Conservation (phyloP, 352 stramenopile species). For the Phytophthora sansomeana region DNA sequence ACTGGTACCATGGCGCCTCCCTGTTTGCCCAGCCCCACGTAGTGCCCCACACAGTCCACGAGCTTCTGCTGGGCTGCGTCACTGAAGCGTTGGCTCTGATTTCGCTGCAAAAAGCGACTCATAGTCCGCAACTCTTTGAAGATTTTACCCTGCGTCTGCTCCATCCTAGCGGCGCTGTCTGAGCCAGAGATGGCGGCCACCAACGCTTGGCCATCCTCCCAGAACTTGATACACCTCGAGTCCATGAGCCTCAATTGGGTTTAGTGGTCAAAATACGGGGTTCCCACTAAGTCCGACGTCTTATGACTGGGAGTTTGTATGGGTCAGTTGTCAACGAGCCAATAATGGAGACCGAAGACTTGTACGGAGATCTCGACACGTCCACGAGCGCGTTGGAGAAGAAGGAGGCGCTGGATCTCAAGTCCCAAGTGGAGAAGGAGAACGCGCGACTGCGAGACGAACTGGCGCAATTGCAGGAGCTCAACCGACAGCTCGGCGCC, state of each 20-base stretch:
- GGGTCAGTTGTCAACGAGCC: not conserved
- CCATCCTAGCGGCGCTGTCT: constrained; percentile 30
- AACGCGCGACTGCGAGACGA: constrained; percentile 59
- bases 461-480: constrained; percentile 67
- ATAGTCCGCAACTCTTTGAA: constrained; percentile 79
- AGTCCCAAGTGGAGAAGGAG: constrained; percentile 62
- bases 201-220: constrained; percentile 74
- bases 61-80: constrained; percentile 85
- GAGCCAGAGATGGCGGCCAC: constrained; percentile 32
- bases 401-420: constrained; percentile 66
- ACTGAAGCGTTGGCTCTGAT: constrained; percentile 81
- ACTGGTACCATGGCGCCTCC: constrained; percentile 52
- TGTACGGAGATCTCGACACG: constrained; percentile 87
- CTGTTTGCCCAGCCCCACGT: constrained; percentile 73
- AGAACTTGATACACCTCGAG: constrained; percentile 78
- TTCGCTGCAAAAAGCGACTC: constrained; percentile 80
- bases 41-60: constrained; percentile 71
- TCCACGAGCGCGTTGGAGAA: constrained; percentile 73
- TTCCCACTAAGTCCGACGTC: constrained; percentile 28
- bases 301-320: constrained; percentile 28
- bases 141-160: constrained; percentile 57
- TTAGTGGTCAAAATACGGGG: not conserved
- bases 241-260: constrained; percentile 50
- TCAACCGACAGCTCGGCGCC: constrained; percentile 66
- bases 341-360: constrained; percentile 45